Evolutionary conservation across 108 stramenopile species (phyloP).

Genomic region (Seminavis robusta): DNA sequence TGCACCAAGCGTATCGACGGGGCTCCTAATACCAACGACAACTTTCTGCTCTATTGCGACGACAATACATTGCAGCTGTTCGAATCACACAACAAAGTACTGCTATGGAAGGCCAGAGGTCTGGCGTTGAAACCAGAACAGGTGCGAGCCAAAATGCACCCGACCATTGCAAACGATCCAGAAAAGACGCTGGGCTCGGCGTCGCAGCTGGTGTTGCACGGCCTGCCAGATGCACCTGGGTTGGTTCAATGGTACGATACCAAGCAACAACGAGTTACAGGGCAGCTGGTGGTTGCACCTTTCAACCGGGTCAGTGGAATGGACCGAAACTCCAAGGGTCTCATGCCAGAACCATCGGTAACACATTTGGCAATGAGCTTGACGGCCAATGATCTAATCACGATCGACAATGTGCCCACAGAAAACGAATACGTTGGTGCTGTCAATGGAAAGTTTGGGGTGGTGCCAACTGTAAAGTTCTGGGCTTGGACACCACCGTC

Average conservation of each 20-base stretch:
- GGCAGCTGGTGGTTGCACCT: slow-evolving; percentile 66
- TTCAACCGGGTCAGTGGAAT: slow-evolving; percentile 77
- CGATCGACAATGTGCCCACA: slow-evolving; percentile 62
- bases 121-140: slow-evolving; percentile 22
- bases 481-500: slow-evolving; percentile 34
- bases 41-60: slow-evolving; percentile 51
- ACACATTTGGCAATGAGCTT: slow-evolving; percentile 43
- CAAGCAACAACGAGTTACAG: slow-evolving; percentile 32
- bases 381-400: slow-evolving; percentile 60
- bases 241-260: slow-evolving; percentile 82
- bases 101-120: slow-evolving; percentile 64
- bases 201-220: slow-evolving; percentile 19
- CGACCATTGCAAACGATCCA: no score
- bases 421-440: slow-evolving; percentile 60
- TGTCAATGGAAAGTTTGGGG: slow-evolving; percentile 24
- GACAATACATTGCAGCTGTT: slow-evolving; percentile 74
- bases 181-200: neutral
- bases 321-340: slow-evolving; percentile 43
- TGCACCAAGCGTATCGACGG: slow-evolving; percentile 13
- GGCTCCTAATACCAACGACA: no score
- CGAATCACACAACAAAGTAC: slow-evolving; percentile 49
- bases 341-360: slow-evolving; percentile 64
- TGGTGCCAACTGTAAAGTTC: slow-evolving; percentile 66
- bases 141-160: no score
- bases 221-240: slow-evolving; percentile 63